Conservation (phyloP, 2,329 filamentous ascomycete species). For the Alternaria arbusti region DNA sequence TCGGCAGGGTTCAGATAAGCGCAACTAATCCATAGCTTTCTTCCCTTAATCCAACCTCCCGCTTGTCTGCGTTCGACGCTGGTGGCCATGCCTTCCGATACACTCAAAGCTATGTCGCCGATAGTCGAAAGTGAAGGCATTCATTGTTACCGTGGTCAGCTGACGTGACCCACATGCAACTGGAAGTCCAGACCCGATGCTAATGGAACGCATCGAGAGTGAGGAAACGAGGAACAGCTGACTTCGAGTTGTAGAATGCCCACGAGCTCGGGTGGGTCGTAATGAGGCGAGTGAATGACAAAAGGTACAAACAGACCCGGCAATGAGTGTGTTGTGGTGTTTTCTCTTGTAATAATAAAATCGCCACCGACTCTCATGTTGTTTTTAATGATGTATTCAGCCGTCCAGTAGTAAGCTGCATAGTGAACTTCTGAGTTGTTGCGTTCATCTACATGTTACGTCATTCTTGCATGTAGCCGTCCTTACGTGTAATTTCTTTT, state of each 20-base stretch:
- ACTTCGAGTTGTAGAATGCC: neutral
- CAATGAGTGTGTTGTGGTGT: neutral
- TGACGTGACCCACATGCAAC: neutral
- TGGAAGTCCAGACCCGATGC: neutral
- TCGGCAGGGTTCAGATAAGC: neutral
- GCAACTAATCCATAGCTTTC: accelerated
- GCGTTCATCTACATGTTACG: neutral
- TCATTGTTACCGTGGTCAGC: neutral
- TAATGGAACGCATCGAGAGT: neutral
- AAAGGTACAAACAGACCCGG: neutral
- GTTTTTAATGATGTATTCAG: neutral
- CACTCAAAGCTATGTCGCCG: neutral
- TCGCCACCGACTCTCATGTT: neutral
- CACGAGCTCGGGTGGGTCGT: neutral
- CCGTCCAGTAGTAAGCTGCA: neutral
- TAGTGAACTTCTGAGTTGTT: neutral
- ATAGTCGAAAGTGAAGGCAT: neutral
- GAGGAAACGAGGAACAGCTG: neutral
- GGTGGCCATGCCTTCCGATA: accelerated
- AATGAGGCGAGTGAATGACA: neutral
- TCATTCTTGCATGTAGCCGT: neutral
- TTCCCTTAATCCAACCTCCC: accelerated
- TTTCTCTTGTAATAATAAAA: neutral
- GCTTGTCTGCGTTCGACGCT: accelerated
- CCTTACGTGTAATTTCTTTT: neutral